Evolutionary conservation across 306 rosid genomes (phyloP).

Genomic region (Quercus berberidifolia): DNA sequence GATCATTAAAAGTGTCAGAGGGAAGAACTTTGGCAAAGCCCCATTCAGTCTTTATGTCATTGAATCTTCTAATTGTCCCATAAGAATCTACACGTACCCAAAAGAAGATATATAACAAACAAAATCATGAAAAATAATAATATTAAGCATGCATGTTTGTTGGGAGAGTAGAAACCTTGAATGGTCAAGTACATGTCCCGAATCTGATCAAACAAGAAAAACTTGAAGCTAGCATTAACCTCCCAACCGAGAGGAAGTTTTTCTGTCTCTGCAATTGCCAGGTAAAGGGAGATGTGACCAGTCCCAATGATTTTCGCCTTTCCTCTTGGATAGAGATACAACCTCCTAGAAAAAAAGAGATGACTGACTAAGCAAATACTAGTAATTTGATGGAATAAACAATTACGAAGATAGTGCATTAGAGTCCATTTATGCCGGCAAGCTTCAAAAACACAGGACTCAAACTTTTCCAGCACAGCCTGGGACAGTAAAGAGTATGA

Average conservation of each 20-base stretch:
- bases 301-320: neutral
- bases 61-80: neutral
- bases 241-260: constrained; percentile 1
- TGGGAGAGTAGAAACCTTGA: neutral
- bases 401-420: too few species aligned
- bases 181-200: neutral
- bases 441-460: neutral
- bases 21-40: constrained; percentile 15
- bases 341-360: neutral
- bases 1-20: neutral
- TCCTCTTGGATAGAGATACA: constrained; percentile 15
- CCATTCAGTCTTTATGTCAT: neutral
- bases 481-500: neutral
- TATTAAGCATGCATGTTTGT: too few species aligned
- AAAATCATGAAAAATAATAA: too few species aligned
- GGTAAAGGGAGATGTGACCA: constrained; percentile 1
- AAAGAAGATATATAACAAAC: neutral
- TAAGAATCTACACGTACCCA: neutral
- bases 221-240: neutral
- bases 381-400: too few species aligned
- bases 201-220: constrained; percentile 7
- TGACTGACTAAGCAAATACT: neutral
- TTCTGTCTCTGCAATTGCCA: neutral
- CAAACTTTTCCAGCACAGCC: neutral
- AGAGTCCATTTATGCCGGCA: neutral